A percentile compares a stretch with the other conserved stretches of the same genome.
Conservation (phyloP, 768 basidiomycete species). For the Clavaria fumosa region DNA sequence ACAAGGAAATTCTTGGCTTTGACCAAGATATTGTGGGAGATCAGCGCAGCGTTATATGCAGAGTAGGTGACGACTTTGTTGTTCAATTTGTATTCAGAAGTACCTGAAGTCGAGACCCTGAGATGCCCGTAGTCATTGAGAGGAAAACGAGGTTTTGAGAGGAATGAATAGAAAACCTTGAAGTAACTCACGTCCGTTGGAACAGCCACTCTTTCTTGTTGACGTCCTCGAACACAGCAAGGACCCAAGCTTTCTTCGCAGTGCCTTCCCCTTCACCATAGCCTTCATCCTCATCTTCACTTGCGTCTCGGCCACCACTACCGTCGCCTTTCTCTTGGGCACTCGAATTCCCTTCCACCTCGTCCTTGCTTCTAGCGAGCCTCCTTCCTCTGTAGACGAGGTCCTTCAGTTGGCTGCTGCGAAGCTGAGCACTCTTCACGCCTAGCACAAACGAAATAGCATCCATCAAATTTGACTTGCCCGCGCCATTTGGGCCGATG, state of each 20-base stretch:
- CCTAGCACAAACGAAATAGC: slow-evolving; percentile 98
- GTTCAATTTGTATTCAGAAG: slow-evolving; percentile 87
- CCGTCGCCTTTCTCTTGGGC: too few relatives aligned
- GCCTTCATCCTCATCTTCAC: slow-evolving; percentile 33
- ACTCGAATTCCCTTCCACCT: slow-evolving; percentile 5
- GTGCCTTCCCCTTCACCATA: slow-evolving; percentile 59
- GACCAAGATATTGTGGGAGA: slow-evolving; percentile 87
- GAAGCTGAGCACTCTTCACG: slow-evolving; percentile 83
- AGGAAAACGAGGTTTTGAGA: not conserved
- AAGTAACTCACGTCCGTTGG: slow-evolving; percentile 66
- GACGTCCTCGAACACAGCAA: slow-evolving; percentile 74
- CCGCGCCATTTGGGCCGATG: slow-evolving; percentile 97
- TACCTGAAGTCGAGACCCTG: slow-evolving; percentile 78
- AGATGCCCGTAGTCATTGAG: not conserved
- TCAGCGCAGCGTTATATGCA: slow-evolving; percentile 77
- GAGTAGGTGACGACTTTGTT: slow-evolving; percentile 67
- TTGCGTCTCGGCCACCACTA: too few relatives aligned
- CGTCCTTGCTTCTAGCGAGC: slow-evolving; percentile 27
- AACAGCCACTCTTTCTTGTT: slow-evolving; percentile 78
- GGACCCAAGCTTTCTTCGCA: slow-evolving; percentile 90
- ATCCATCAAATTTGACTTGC: slow-evolving; percentile 99
- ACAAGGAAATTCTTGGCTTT: slow-evolving; percentile 99
- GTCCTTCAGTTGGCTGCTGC: slow-evolving; percentile 89
- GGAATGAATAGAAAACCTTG: not conserved
- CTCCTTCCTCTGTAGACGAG: slow-evolving; percentile 85